Evolutionary conservation across 1,139 yeast species (phyloP).

Genomic region (Taiozyma onychis): DNA sequence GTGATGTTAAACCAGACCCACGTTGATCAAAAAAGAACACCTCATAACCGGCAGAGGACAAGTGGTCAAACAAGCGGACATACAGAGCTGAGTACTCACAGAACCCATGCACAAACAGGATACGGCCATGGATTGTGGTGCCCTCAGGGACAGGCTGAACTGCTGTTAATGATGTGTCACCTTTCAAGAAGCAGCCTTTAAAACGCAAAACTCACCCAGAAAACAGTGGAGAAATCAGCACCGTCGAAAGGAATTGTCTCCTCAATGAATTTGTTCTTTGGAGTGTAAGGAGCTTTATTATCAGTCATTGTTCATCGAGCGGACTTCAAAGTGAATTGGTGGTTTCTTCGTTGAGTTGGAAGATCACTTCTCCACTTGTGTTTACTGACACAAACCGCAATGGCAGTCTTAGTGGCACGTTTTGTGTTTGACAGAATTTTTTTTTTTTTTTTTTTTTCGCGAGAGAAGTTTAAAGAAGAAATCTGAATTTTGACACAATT

Average conservation of each 20-base stretch:
- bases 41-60: constrained; percentile 62
- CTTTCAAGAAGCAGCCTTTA: background rate
- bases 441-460: background rate
- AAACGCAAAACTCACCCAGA: too few species aligned
- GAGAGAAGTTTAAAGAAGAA: background rate
- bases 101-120: constrained; percentile 77
- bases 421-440: background rate
- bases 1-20: constrained; percentile 79
- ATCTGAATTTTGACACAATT: background rate
- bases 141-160: constrained; percentile 30
- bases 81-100: constrained; percentile 58
- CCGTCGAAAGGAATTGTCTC: constrained; percentile 7
- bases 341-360: background rate
- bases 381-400: background rate
- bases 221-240: constrained; percentile 12
- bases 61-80: constrained; percentile 50
- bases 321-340: too few species aligned
- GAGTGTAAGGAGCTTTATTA: constrained; percentile 5
- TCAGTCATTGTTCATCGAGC: background rate
- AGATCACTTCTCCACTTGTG: too few species aligned
- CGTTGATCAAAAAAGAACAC: constrained; percentile 79
- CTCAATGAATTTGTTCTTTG: constrained; percentile 4
- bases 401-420: background rate
- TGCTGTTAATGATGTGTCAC: constrained; percentile 1
- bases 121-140: constrained; percentile 42